Conservation (phyloP, 2,329 filamentous ascomycete genomes). For the Cercospora zeina region DNA sequence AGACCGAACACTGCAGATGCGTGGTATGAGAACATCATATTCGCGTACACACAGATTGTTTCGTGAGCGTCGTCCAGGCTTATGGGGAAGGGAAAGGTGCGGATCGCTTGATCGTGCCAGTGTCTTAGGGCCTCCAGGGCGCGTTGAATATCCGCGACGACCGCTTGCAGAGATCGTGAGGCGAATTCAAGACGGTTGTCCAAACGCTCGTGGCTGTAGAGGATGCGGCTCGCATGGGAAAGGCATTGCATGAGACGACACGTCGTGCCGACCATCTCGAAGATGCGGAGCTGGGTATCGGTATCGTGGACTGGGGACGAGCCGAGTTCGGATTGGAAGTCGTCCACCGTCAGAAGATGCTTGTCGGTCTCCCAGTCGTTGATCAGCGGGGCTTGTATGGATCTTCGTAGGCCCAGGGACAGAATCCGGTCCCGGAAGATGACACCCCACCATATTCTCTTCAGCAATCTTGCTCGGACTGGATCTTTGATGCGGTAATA, state of each 20-base stretch:
- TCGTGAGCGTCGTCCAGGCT: constrained; percentile 28
- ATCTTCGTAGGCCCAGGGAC: constrained; percentile 26
- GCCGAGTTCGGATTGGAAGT: constrained; percentile 28
- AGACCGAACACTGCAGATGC: constrained; percentile 28
- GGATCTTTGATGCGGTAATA: constrained; percentile 28
- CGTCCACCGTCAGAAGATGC: constrained; percentile 25
- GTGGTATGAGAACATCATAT: constrained; percentile 33
- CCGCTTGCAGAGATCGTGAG: constrained; percentile 19
- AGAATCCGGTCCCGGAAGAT: constrained; percentile 29
- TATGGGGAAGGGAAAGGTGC: constrained; percentile 28
- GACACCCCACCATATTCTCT: constrained; percentile 30
- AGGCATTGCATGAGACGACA: constrained; percentile 30
- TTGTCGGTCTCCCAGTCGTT: constrained; percentile 28
- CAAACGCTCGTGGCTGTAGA: constrained; percentile 27
- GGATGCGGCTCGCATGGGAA: constrained; percentile 22
- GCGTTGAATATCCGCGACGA: constrained; percentile 25
- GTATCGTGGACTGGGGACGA: constrained; percentile 29
- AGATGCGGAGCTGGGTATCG: constrained; percentile 30
- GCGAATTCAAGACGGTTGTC: constrained; percentile 28
- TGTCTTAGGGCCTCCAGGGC: constrained; percentile 23
- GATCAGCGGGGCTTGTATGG: constrained; percentile 23
- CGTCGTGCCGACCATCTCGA: constrained; percentile 25
- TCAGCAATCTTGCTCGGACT: constrained; percentile 23
- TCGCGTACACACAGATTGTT: constrained; percentile 29
- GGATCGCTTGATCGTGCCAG: constrained; percentile 29